Evolutionary conservation across 176 grass and related monocot species (phyloP).

Genomic region (Cenchrus purpureus): DNA sequence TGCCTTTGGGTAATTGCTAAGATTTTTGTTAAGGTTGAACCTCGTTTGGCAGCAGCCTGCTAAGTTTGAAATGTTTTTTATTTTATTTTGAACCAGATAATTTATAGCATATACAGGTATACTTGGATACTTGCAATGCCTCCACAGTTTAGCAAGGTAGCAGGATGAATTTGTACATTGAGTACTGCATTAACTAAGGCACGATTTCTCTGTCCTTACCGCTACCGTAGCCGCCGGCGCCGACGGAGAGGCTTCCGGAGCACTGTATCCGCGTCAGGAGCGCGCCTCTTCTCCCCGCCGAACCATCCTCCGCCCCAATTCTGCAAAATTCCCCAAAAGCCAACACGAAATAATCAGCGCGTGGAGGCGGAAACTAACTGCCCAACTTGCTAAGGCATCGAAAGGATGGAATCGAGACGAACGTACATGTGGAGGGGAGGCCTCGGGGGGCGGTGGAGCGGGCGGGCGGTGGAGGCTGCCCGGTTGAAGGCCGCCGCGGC

Average conservation of each 20-base stretch:
- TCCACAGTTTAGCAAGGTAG: neutral
- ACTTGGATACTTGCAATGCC: neutral
- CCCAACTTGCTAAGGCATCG: neutral
- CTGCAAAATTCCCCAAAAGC: constrained; percentile 19
- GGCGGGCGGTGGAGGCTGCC: constrained; percentile 34
- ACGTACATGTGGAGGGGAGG: neutral
- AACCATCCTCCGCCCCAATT: neutral
- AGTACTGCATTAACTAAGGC: neutral
- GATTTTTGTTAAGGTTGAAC: neutral
- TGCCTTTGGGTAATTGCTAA: neutral
- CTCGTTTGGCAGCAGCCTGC: neutral
- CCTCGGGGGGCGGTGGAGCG: constrained; percentile 26
- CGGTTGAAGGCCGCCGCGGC: constrained; percentile 50
- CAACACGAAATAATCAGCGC: neutral
- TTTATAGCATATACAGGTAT: too few relatives aligned
- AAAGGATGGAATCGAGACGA: neutral
- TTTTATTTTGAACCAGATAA: neutral
- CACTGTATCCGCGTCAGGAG: constrained; percentile 36
- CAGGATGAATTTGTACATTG: neutral
- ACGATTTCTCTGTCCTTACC: constrained; percentile 46
- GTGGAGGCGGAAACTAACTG: neutral
- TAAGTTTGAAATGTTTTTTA: neutral
- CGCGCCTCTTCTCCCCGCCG: constrained; percentile 1
- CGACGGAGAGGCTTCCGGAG: constrained; percentile 54
- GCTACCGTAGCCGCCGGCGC: constrained; percentile 35